Evolutionary conservation across 2,329 filamentous ascomycete genomes (phyloP), one percentile per base, ranked within the genome.

Genomic region (Coniella lustricola): DNA sequence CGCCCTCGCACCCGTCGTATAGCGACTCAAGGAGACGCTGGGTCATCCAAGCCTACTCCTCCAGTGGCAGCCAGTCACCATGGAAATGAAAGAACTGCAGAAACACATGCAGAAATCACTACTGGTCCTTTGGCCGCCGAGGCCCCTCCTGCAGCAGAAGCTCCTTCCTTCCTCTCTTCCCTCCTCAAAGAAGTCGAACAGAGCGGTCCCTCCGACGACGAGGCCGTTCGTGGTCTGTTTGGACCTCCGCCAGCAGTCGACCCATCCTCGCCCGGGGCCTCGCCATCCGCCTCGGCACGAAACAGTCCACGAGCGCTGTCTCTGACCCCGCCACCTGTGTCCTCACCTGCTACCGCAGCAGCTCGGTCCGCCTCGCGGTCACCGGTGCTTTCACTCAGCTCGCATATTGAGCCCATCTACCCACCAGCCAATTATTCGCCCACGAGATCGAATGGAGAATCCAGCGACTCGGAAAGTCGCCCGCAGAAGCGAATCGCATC

Each of bases 181-280:
- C 72, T 97, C 7, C 70, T 97, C 43, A 89, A 87, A 62, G 91
- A 97, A 64, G 88, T 97, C 1, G 90, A 95, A 53, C 77, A 76
- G 65, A 76, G 74, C 64, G 65, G 76, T 48, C 66, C 71, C 3
- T 76, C 76, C 0, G 79, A 84, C 47, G 80, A 83, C 44, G 79
- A 82, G 46, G 69, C 62, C 21, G 60, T 72, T 18, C 66, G 68
- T 18, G 61, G 59, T 3, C 59, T 73, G 29, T 69, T 73, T 53
- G 60, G 51, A 34, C 60, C 63, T n/a, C 62, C 60, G 44, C 56
- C 62, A 9, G 46, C 52, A 12, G 56, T 61, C 22, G 67, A 65
- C 52, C 64, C 61, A 40, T 62, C 50, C 38, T 64, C 49, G 37
- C 62, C 54, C 13, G 60, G 57, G 12, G 80, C 79, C 8, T 90